Conservation (phyloP, 2,329 filamentous ascomycete genomes). For the Stenocarpella maydis region DNA sequence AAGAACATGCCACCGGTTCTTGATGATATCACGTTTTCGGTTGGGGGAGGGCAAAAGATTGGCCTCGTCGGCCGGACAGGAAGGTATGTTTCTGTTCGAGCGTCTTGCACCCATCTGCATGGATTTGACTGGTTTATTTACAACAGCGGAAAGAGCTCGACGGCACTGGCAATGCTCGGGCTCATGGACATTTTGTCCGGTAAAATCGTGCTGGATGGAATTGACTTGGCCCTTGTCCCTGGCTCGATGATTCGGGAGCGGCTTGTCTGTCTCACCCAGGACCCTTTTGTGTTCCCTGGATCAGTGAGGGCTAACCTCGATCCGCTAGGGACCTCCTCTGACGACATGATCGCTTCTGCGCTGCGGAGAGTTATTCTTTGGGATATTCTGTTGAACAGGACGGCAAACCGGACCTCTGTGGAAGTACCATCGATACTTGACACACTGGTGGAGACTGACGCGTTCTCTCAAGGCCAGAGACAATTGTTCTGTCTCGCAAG, state of each 20-base stretch:
- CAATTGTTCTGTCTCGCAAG: slow-evolving; percentile 38
- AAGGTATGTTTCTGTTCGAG: slow-evolving; percentile 43
- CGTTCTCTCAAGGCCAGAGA: not conserved
- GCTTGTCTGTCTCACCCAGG: slow-evolving; percentile 53
- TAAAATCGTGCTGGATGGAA: slow-evolving; percentile 54
- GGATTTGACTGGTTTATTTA: too few species aligned
- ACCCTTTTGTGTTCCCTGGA: slow-evolving; percentile 38
- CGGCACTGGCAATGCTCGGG: slow-evolving; percentile 56
- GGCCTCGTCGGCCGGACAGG: slow-evolving; percentile 56
- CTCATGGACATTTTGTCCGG: slow-evolving; percentile 56
- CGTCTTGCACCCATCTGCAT: too few species aligned
- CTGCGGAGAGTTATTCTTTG: not conserved
- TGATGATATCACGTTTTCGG: slow-evolving; percentile 14
- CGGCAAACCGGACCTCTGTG: slow-evolving; percentile 42
- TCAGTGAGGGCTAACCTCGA: not conserved
- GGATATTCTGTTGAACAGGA: slow-evolving; percentile 46
- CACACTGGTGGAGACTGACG: slow-evolving; percentile 41
- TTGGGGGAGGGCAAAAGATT: slow-evolving; percentile 27
- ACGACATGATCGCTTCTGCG: not conserved
- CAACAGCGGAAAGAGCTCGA: slow-evolving; percentile 52
- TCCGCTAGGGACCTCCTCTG: not conserved
- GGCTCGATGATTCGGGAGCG: slow-evolving; percentile 51
- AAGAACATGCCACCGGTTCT: not conserved
- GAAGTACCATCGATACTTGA: slow-evolving; percentile 40
- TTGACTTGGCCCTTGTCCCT: slow-evolving; percentile 54